Conservation (phyloP, 176 grass and related monocot genomes). For the Carex cristatella region DNA sequence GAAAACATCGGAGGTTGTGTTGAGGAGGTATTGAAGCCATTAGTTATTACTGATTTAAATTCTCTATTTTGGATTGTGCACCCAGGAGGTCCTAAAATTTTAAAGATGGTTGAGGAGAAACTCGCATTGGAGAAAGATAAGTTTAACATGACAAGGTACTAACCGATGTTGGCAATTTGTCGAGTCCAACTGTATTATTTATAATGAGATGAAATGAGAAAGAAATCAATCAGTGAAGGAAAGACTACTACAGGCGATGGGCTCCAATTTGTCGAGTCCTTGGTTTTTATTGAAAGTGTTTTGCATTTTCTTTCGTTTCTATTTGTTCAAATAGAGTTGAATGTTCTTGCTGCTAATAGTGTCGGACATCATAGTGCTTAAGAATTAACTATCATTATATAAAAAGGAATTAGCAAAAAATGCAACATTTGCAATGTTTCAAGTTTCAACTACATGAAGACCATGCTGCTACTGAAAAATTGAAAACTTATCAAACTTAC, state of each 20-base stretch:
- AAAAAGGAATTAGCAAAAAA: neutral
- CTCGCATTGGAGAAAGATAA: slow-evolving; percentile 30
- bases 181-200: slow-evolving; percentile 36
- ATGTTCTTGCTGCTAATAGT: neutral
- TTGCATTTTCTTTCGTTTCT: neutral
- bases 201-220: slow-evolving; percentile 46
- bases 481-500: neutral
- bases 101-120: slow-evolving; percentile 36
- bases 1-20: slow-evolving; percentile 31
- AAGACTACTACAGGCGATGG: slow-evolving; percentile 8
- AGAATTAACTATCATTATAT: neutral
- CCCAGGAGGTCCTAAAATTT: slow-evolving; percentile 29
- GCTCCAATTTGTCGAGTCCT: slow-evolving; percentile 3
- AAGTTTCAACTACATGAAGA: neutral
- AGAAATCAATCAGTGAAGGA: slow-evolving; percentile 7
- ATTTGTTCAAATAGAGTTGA: neutral
- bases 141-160: slow-evolving; percentile 39
- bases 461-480: neutral
- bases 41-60: slow-evolving; percentile 38
- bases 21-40: neutral
- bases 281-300: neutral
- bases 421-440: neutral
- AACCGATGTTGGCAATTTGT: slow-evolving; percentile 44
- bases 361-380: neutral
- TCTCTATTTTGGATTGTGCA: slow-evolving; percentile 63